Evolutionary conservation across 73 alveolate species (phyloP).

Genomic region (Paraurostyla sp.): DNA sequence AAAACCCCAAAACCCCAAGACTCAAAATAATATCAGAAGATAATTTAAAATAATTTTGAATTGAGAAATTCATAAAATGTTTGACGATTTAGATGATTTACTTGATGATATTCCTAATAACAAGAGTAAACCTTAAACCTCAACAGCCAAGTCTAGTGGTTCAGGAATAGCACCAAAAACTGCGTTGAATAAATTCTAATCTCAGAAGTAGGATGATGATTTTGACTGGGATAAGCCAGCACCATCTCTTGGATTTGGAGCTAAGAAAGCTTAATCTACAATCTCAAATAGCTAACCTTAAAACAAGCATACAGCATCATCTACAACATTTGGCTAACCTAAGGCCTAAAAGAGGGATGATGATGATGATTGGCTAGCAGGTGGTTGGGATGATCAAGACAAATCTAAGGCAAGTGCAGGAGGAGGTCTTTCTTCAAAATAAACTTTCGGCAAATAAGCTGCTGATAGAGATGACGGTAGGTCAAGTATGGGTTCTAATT

Average conservation of each 20-base stretch:
- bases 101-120: constrained; percentile 19
- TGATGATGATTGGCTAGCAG: constrained; percentile 16
- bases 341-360: not conserved
- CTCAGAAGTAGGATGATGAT: constrained; percentile 43
- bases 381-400: not conserved
- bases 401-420: not conserved
- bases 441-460: not conserved
- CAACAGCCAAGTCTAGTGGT: too few species aligned
- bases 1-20: too few species aligned
- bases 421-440: not conserved
- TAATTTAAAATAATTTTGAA: too few species aligned
- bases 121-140: not conserved
- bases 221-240: constrained; percentile 38
- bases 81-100: constrained; percentile 27
- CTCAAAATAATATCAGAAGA: too few species aligned
- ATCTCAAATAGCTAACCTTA: not conserved
- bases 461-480: constrained; percentile 25
- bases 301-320: not conserved
- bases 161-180: not conserved
- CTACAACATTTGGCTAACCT: constrained; percentile 8
- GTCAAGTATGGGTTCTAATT: constrained; percentile 39
- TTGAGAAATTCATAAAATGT: not conserved
- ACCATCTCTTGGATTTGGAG: not conserved
- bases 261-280: not conserved
- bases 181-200: not conserved